Evolutionary conservation across 2,329 filamentous ascomycete genomes (phyloP), one percentile per base, ranked within the genome.

Genomic region (Malbranchea cinnamomea): DNA sequence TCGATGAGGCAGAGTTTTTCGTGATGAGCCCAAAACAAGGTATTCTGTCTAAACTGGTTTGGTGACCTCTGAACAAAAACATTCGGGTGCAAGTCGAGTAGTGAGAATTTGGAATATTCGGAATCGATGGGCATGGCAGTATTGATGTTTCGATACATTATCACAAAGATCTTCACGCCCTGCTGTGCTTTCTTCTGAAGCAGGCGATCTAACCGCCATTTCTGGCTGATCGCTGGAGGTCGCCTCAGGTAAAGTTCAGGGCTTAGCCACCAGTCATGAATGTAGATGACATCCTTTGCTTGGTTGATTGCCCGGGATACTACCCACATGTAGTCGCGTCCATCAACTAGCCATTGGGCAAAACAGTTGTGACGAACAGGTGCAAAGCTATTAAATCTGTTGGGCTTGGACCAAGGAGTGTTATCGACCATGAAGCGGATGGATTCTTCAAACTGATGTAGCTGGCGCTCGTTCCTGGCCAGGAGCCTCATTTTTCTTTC

Each of bases 1-100:
- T 95, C 89, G 31, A 95, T 79, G 15, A 98, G 81, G 32, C 95
- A 79, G 49, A 94, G 87, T 50, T 98, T 98, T 47, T 98, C 89
- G 50, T 98, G 89, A 50, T 98, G 89, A 0, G 89, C 89, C 55
- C 91, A 98, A 63, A 98, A 98, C 61, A 98, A 98, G 26, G 93
- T 92, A 46, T 95, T 95, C 58, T 98, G 92, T 48, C 92, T 81
- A 57, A 95, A 85, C 55, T 98, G 89, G 45, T 98, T 94, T 0
- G 89, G 89, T 3, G 89, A 95, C 45, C 89, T 68, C 50, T 95
- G 84, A 9, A 98, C 84, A 44, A 93, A 93, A 38, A 98, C 94
- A 51, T 98, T 98, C 12, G 84, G 84, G 44, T 95, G 87, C 5
- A 98, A 67, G 49, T 95, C 92, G 27, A 98, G 71, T 35, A 98